Base-by-base conservation (phyloP, 2,329 filamentous ascomycete species). In the Monascus ruber region DNA sequence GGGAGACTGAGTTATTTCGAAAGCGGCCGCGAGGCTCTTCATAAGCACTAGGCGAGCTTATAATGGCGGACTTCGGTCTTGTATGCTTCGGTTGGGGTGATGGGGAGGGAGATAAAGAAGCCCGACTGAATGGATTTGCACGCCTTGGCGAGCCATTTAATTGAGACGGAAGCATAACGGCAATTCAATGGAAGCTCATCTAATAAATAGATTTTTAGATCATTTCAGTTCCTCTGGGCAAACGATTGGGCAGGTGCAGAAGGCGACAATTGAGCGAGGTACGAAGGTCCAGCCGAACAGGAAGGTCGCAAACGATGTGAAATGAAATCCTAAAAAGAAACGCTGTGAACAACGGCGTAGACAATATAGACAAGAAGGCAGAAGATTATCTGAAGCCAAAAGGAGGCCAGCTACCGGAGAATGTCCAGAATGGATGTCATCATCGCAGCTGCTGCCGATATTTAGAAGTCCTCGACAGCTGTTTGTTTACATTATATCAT, bases 101-200 rank as follows among this genome's bases (percentile, higher is more conserved):
- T 33, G 82, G 74, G 27, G 84, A 83, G 24, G 81, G 73, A 10
- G 83, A 81, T 34, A 72, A 68, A 38, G 78, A 69, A 48, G 63
- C 77, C 56, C 85, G 76, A 43, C 74, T 72, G 59, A 94, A 93
- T 10, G 85, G 83, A 65, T 85, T 89, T 58, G 79, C 83, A 54
- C 86, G 81, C 69, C 81, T 84, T 59, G 81, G 76, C 50, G 80
- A 76, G 62, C 76, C 75, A 60, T 72, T 76, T 52, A 72, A 68
- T 46, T 73, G 68, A 59, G 73, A 72, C 40, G 65, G 68, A 55
- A 70, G 69, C 72, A 76, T 77, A 47, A 37, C 46, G 17, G 17
- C 17, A 17, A 17, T 17, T 17, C 17, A 17, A 17, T 17, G 17
- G 17, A 17, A 17, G 17, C 17, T 17, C 17, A 17, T 17, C 17